Evolutionary conservation across 2,329 filamentous ascomycete species (phyloP).

Genomic region (Xylariaceae sp.): DNA sequence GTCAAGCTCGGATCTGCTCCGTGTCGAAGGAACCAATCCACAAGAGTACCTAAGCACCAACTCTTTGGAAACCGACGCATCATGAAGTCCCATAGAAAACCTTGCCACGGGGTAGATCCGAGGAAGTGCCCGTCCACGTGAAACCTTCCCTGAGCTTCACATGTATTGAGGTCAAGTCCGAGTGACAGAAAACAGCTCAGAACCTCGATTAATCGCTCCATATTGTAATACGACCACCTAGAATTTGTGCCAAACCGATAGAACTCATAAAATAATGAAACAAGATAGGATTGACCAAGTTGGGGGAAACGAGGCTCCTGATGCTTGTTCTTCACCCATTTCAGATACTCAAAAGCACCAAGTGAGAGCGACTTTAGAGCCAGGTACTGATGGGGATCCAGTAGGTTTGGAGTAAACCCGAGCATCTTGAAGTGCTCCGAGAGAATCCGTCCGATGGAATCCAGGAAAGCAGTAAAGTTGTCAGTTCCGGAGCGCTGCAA

Average conservation of each 20-base stretch:
- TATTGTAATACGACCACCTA: background rate
- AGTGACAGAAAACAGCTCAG: background rate
- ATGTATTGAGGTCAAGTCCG: background rate
- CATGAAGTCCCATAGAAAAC: background rate
- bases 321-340: background rate
- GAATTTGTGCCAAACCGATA: background rate
- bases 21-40: slow-evolving; percentile 9
- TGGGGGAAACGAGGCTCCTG: background rate
- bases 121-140: background rate
- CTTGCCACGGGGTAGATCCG: background rate
- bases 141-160: background rate
- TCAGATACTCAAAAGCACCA: background rate
- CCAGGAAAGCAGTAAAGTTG: background rate
- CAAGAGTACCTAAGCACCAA: background rate
- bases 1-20: slow-evolving; percentile 2
- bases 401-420: background rate
- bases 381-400: background rate
- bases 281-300: background rate
- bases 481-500: background rate
- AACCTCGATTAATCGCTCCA: background rate
- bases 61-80: background rate
- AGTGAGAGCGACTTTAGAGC: background rate
- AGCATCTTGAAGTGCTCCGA: background rate
- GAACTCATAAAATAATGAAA: background rate
- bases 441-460: background rate